Evolutionary conservation across 2,329 filamentous ascomycete genomes (phyloP).

Genomic region (Cryphonectria naterciae): DNA sequence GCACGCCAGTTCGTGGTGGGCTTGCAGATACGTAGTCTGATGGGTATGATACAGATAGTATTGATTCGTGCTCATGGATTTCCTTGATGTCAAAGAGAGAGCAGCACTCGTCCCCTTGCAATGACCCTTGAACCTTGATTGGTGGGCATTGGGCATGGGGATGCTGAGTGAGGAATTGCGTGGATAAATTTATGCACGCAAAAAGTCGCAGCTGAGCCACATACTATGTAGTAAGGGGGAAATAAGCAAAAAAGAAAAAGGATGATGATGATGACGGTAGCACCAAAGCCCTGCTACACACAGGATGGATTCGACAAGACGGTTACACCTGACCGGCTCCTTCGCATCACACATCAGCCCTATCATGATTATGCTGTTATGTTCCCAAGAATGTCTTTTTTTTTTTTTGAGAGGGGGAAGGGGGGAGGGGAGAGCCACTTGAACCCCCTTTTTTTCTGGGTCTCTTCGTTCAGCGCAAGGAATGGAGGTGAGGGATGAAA

Average conservation of each 20-base stretch:
- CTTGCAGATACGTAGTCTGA: background rate
- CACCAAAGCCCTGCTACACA: background rate
- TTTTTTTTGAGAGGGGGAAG: too few relatives aligned
- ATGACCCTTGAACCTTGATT: background rate
- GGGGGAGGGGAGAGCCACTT: background rate
- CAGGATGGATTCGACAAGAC: background rate
- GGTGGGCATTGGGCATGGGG: background rate
- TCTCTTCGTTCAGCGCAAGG: background rate
- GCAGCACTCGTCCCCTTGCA: background rate
- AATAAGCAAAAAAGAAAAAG: background rate
- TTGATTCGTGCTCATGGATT: background rate
- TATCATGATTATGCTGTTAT: background rate
- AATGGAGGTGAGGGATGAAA: background rate
- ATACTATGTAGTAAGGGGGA: background rate
- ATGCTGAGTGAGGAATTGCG: background rate
- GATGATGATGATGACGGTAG: background rate
- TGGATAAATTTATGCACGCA: background rate
- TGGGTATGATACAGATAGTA: background rate
- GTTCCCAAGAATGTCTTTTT: constrained; percentile 1
- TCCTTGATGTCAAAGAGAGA: background rate
- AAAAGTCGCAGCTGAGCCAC: constrained; percentile 11
- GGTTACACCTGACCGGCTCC: background rate
- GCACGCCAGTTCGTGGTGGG: background rate
- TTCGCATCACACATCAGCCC: constrained; percentile 10
- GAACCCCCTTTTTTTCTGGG: background rate